phyloP scores from a whole-genome alignment of 2,329 filamentous ascomycete species.

The Fusarium camptoceras region DNA sequence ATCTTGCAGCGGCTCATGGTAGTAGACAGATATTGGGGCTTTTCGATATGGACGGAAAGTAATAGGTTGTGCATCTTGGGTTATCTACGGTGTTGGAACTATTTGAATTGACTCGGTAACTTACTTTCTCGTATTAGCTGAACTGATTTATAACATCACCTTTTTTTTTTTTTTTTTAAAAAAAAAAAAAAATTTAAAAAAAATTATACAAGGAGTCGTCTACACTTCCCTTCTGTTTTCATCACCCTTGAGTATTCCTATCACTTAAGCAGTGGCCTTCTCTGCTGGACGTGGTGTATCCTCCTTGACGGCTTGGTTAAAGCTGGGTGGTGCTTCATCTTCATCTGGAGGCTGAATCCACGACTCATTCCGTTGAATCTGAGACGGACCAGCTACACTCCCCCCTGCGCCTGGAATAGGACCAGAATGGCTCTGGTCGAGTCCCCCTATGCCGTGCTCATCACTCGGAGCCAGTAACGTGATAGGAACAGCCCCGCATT shows the following conservation, averaged over 20 bases:
- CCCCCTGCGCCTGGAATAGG: not conserved
- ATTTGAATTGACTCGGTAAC: not conserved
- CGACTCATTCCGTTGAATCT: not conserved
- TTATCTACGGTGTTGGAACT: not conserved
- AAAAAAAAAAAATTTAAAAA: too few relatives aligned
- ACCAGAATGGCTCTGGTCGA: not conserved
- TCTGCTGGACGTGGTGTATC: not conserved
- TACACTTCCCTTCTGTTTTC: not conserved
- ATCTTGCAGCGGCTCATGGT: slow-evolving; percentile 13
- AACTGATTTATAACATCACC: not conserved
- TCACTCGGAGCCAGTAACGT: slow-evolving; percentile 21
- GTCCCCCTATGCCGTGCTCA: not conserved
- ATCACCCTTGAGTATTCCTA: not conserved
- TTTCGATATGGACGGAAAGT: slow-evolving; percentile 15
- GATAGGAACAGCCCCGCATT: not conserved
- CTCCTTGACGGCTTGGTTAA: slow-evolving; percentile 1
- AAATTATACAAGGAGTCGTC: not conserved
- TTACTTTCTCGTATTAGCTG: not conserved
- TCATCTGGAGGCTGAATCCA: slow-evolving; percentile 22
- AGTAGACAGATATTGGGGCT: slow-evolving; percentile 12
- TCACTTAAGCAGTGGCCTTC: not conserved
- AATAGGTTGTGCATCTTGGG: not conserved
- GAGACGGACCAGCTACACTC: not conserved
- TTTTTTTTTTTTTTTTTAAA: too few relatives aligned
- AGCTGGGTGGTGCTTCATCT: slow-evolving; percentile 9